Base-by-base conservation (phyloP, 78 protist genomes). In the Pelomyxa schiedti region DNA sequence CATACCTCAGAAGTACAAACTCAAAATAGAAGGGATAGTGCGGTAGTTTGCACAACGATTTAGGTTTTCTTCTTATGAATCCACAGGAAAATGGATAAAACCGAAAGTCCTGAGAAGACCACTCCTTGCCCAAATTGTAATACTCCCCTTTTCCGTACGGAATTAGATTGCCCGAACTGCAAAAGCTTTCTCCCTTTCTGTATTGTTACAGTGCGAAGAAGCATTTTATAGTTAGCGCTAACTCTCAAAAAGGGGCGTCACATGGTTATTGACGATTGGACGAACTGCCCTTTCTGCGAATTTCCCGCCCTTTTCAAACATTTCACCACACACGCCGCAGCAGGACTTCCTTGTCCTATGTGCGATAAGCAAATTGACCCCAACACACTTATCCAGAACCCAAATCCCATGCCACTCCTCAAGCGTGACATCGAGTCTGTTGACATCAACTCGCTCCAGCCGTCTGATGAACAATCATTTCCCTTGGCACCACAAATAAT, bases 11-110 rank as follows among this genome's bases (percentile, higher is more conserved):
- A 39, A 52, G 52, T 77, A 80, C 83, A 78, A 75, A 78, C 66
- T 66, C 63, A 77, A 74, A 43, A 82, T 91, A 69, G 92, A 88
- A 79, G 4, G 52, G 26, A 77, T 91, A 24, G 94, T 90, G 30
- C 63, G 93, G 66, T 73, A 78, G 74, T 79, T 75, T 3, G 77
- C 40, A 63, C 24, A 1, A 37, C 30, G 30, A 37, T 37, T 1
- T 69, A 2, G 5, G 30, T 26, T 7, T 7, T 3, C 4, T 22
- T 3, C 6, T 22, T 63, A 16, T 32, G 39, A 26, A 8, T 22
- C 37, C 39, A 42, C 4, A n/a, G 36, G 22, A 68, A 38, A 9
- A 39, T 5, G 4, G 65, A 42, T 7, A 72, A 72, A 24, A 0
- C 76, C 5, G 52, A 72, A 2, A 47, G 37, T 7, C 39, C 3